A percentile compares a stretch with the other conserved stretches of the same genome.
Evolutionary conservation across 257 asterid genomes (phyloP).

Genomic region (Agastache rugosa): DNA sequence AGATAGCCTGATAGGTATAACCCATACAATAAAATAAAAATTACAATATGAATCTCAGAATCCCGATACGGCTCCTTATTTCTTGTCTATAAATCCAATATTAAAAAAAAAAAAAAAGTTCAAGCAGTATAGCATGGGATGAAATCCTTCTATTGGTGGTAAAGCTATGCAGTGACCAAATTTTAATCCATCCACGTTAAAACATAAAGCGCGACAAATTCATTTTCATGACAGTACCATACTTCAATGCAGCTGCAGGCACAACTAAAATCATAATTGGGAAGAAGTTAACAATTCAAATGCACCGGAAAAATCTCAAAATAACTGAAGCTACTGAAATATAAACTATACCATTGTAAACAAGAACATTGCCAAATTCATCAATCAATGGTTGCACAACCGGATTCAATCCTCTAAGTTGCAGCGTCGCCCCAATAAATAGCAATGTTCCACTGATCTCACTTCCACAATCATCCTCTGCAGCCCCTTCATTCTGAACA

Average conservation of each 20-base stretch:
- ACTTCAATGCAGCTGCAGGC: not conserved
- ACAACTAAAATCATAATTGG: constrained; percentile 15
- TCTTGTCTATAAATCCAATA: not conserved
- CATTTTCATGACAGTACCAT: not conserved
- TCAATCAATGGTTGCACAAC: constrained; percentile 83
- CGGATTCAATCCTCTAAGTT: constrained; percentile 76
- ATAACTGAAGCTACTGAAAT: not conserved
- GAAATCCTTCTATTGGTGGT: not conserved
- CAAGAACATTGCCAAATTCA: constrained; percentile 75
- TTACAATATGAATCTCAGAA: constrained; percentile 7
- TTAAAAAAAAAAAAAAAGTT: not conserved
- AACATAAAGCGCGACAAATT: constrained; percentile 11
- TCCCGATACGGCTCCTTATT: not conserved
- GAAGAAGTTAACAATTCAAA: not conserved
- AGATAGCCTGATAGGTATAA: not conserved
- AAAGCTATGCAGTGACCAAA: not conserved
- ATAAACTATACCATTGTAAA: constrained; percentile 71
- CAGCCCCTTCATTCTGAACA: constrained; percentile 41
- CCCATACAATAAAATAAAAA: not conserved
- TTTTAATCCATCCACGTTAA: not conserved
- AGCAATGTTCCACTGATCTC: constrained; percentile 48
- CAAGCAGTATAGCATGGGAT: not conserved
- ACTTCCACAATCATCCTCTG: constrained; percentile 39
- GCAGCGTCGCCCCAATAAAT: constrained; percentile 89
- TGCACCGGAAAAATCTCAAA: not conserved